Evolutionary conservation across 1,284 basidiomycete genomes (phyloP).

Genomic region (Psilocybe mexicana): DNA sequence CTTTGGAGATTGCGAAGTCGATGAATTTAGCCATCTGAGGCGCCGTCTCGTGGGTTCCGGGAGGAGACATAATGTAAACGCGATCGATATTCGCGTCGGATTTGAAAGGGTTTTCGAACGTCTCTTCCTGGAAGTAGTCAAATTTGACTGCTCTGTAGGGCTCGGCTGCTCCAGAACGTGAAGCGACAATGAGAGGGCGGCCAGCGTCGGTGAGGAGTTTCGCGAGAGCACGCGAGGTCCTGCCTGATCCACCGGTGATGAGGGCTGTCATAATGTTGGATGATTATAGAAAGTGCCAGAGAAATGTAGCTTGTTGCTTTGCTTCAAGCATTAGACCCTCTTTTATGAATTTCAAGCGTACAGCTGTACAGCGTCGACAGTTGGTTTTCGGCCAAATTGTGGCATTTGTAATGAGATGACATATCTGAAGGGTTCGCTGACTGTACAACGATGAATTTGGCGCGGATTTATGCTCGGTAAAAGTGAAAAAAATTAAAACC

Average conservation of each 20-base stretch:
- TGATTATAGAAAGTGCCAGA: too few species aligned
- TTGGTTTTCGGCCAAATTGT: too few species aligned
- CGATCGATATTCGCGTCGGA: constrained; percentile 22
- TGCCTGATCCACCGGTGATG: constrained; percentile 28
- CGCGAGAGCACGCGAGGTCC: constrained; percentile 21
- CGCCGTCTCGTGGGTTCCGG: constrained; percentile 14
- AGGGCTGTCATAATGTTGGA: constrained; percentile 24
- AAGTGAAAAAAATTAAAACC: too few species aligned
- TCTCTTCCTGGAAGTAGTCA: constrained; percentile 24
- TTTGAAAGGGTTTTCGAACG: constrained; percentile 24
- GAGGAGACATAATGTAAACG: constrained; percentile 30
- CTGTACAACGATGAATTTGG: too few species aligned
- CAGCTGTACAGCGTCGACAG: too few species aligned
- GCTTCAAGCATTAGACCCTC: too few species aligned
- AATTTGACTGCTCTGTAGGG: constrained; percentile 25
- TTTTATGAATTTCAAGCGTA: too few species aligned
- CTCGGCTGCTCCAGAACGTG: constrained; percentile 18
- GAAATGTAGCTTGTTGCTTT: too few species aligned
- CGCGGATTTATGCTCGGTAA: too few species aligned
- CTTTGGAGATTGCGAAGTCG: constrained; percentile 31
- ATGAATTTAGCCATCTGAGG: constrained; percentile 29
- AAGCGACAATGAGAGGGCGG: constrained; percentile 20
- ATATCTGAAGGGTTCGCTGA: too few species aligned
- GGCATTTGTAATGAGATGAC: too few species aligned
- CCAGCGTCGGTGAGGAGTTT: constrained; percentile 18